phyloP scores from a whole-genome alignment of 805 yeast species.

The Lachancea cidri region DNA sequence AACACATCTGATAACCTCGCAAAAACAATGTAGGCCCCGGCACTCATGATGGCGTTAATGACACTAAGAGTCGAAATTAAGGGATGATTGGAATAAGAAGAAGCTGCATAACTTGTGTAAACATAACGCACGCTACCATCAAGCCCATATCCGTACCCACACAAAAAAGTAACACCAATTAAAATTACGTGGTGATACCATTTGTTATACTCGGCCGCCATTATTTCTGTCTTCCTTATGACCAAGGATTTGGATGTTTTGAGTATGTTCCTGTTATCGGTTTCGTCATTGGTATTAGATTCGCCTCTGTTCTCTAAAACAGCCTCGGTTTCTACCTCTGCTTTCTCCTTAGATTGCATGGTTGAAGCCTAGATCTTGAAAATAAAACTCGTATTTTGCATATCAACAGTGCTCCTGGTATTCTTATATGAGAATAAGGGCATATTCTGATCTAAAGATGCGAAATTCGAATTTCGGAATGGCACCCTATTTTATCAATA shows the following conservation, averaged over 20 bases:
- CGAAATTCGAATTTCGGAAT: no score
- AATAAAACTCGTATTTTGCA: no score
- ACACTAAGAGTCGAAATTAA: constrained; percentile 47
- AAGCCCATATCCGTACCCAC: constrained; percentile 51
- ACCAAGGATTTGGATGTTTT: no score
- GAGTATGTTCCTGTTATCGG: constrained; percentile 15
- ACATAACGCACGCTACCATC: constrained; percentile 46
- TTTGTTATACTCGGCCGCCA: constrained; percentile 41
- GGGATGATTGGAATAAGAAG: constrained; percentile 45
- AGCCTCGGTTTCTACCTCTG: no score
- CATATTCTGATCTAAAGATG: no score
- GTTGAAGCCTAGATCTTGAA: no score
- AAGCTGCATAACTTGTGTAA: constrained; percentile 50
- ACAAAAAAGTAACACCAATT: constrained; percentile 42
- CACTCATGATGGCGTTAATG: constrained; percentile 48
- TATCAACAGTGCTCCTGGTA: constrained; percentile 42
- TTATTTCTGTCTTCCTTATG: constrained; percentile 46
- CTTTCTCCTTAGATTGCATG: no score
- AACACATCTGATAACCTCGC: constrained; percentile 54
- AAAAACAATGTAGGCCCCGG: constrained; percentile 52
- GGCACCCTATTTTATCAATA: no score
- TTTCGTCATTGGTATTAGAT: no score
- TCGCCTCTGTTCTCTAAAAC: no score
- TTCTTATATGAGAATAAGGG: no score
- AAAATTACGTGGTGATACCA: constrained; percentile 34